Conservation (phyloP, 805 yeast genomes). For the Citeromyces matritensis region DNA sequence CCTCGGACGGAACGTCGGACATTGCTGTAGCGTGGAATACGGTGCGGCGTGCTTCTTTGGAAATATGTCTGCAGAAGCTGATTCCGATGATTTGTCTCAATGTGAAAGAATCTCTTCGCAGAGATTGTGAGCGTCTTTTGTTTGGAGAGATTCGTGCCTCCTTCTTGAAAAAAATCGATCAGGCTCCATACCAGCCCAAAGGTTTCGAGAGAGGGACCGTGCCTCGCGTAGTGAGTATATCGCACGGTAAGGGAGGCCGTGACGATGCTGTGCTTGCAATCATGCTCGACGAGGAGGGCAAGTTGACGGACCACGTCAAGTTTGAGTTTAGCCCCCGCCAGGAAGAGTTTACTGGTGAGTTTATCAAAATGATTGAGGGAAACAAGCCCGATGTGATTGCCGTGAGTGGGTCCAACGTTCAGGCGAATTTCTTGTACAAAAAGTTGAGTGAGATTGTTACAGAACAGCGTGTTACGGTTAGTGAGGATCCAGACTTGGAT, state of each 20-base stretch:
- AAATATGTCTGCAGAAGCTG: slow-evolving; percentile 50
- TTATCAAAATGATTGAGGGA: slow-evolving; percentile 37
- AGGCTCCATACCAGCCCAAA: slow-evolving; percentile 83
- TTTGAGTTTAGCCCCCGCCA: slow-evolving; percentile 61
- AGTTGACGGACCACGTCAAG: slow-evolving; percentile 61
- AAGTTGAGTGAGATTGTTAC: slow-evolving; percentile 41
- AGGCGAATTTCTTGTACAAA: slow-evolving; percentile 45
- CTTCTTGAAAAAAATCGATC: slow-evolving; percentile 65
- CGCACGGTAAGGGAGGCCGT: slow-evolving; percentile 78
- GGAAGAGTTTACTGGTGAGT: slow-evolving; percentile 48
- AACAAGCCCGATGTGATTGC: slow-evolving; percentile 81
- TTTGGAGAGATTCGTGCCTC: slow-evolving; percentile 55
- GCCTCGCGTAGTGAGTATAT: slow-evolving; percentile 70
- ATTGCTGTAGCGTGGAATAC: slow-evolving; percentile 70
- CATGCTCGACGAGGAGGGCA: slow-evolving; percentile 66
- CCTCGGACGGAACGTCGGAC: slow-evolving; percentile 69
- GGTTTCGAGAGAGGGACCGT: slow-evolving; percentile 67
- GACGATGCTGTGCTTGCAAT: slow-evolving; percentile 81
- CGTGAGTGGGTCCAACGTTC: slow-evolving; percentile 75
- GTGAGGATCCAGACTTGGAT: slow-evolving; percentile 12
- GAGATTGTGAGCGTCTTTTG: slow-evolving; percentile 59
- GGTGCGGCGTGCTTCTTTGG: slow-evolving; percentile 53
- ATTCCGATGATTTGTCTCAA: slow-evolving; percentile 55
- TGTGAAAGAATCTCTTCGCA: slow-evolving; percentile 70
- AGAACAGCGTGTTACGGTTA: slow-evolving; percentile 20